phyloP scores from a whole-genome alignment of 139 green algal species.

The Chlamydomonas applanata region DNA sequence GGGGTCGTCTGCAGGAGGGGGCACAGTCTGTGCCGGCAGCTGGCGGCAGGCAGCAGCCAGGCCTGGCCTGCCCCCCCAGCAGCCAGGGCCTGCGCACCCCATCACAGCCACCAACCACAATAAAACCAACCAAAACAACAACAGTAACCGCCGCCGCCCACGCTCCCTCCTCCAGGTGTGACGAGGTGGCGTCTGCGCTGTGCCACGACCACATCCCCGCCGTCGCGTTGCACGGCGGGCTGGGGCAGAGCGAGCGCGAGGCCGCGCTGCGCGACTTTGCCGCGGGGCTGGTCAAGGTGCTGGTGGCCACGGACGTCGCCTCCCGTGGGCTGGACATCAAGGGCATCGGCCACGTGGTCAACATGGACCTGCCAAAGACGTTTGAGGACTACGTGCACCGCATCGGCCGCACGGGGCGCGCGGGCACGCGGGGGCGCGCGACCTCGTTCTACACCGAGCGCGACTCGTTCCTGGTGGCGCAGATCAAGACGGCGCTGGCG shows the following conservation, averaged over 20 bases:
- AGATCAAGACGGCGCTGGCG: conserved; percentile 66
- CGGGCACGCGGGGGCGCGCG: conserved; percentile 61
- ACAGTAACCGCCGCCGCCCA: background rate
- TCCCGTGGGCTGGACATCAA: conserved; percentile 86
- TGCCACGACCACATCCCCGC: conserved; percentile 60
- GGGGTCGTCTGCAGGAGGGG: too few species aligned
- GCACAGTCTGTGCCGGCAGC: too few species aligned
- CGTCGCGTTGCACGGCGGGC: conserved; percentile 75
- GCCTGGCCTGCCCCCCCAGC: too few species aligned
- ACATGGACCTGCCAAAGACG: conserved; percentile 93
- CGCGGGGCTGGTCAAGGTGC: conserved; percentile 41
- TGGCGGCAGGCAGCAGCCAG: too few species aligned
- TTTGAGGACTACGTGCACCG: conserved; percentile 98
- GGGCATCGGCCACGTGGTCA: conserved; percentile 82
- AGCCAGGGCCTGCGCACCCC: too few species aligned
- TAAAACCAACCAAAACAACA: too few species aligned
- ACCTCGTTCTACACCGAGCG: conserved; percentile 81
- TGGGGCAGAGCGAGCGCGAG: conserved; percentile 73
- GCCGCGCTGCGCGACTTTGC: conserved; percentile 70
- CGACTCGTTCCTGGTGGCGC: conserved; percentile 62
- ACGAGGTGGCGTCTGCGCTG: conserved; percentile 65
- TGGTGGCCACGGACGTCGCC: conserved; percentile 94
- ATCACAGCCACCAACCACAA: too few species aligned
- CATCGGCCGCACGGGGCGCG: conserved; percentile 76
- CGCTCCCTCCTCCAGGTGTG: background rate